phyloP scores from a whole-genome alignment of 176 grass and related monocot genomes.

The Poa pratensis region DNA sequence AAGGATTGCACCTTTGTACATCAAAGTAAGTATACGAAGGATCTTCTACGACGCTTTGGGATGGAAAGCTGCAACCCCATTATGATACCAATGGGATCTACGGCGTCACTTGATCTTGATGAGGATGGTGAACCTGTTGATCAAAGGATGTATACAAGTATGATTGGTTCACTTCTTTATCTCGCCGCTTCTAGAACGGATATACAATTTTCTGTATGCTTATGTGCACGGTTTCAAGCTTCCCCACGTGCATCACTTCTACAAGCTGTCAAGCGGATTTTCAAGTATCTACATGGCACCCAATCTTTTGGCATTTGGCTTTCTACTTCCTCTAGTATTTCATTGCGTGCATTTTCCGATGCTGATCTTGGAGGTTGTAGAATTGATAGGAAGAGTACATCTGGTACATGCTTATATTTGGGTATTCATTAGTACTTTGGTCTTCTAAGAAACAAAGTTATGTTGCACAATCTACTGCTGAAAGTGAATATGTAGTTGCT shows the following conservation, averaged over 20 bases:
- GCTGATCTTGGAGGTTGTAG: too few species aligned
- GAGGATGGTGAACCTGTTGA: not conserved
- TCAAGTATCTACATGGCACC: constrained; percentile 5
- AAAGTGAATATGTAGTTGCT: constrained; percentile 6
- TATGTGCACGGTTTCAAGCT: not conserved
- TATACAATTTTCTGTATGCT: not conserved
- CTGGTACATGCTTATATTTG: too few species aligned
- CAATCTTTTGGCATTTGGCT: not conserved
- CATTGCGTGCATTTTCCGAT: not conserved
- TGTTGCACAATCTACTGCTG: constrained; percentile 2
- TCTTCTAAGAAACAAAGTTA: not conserved
- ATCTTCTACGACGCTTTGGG: not conserved
- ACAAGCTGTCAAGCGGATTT: not conserved
- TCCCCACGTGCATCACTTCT: not conserved
- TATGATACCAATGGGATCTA: constrained; percentile 8
- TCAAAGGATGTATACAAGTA: not conserved
- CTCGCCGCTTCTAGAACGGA: not conserved
- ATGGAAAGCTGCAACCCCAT: constrained; percentile 8
- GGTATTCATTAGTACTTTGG: constrained; percentile 10
- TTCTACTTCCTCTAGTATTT: not conserved
- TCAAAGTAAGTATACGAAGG: not conserved
- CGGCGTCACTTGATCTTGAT: not conserved
- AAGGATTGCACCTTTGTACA: not conserved
- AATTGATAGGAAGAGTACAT: too few species aligned
- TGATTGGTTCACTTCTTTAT: constrained; percentile 5